phyloP scores from a whole-genome alignment of 352 stramenopile genomes.

The Phytophthora ohioensis region DNA sequence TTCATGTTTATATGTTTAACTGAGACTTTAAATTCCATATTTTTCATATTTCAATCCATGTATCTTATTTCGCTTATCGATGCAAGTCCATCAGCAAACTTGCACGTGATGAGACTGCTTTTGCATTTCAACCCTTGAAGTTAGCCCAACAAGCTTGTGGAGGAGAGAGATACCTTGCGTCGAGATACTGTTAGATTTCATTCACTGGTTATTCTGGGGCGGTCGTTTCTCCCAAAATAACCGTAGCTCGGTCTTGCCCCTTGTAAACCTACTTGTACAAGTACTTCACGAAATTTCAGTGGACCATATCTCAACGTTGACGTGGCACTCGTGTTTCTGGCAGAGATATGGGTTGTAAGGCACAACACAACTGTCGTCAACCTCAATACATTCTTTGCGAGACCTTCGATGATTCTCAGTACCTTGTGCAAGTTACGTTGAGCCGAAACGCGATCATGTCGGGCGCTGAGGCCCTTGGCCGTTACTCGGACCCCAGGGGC shows the following conservation, averaged over 20 bases:
- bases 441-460: background rate
- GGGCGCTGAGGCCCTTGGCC: background rate
- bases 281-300: slow-evolving; percentile 57
- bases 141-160: no score
- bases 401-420: background rate
- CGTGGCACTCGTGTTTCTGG: slow-evolving; percentile 61
- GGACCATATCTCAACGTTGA: slow-evolving; percentile 62
- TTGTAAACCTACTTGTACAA: slow-evolving; percentile 42
- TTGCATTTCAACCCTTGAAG: no score
- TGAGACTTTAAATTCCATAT: no score
- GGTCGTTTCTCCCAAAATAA: background rate
- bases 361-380: slow-evolving; percentile 55
- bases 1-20: no score
- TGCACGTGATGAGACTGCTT: no score
- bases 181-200: no score
- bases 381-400: background rate
- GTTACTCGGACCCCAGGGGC: background rate
- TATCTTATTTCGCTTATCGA: no score
- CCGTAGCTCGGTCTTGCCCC: slow-evolving; percentile 31
- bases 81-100: no score
- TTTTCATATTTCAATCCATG: no score
- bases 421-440: background rate
- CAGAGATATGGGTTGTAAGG: slow-evolving; percentile 68
- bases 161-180: no score
- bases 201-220: no score